These are phyloP conservation scores for Sclerotinia spermophila DNA, from an alignment of 2,329 filamentous ascomycete species.

Conservation along the genomic window DNA sequence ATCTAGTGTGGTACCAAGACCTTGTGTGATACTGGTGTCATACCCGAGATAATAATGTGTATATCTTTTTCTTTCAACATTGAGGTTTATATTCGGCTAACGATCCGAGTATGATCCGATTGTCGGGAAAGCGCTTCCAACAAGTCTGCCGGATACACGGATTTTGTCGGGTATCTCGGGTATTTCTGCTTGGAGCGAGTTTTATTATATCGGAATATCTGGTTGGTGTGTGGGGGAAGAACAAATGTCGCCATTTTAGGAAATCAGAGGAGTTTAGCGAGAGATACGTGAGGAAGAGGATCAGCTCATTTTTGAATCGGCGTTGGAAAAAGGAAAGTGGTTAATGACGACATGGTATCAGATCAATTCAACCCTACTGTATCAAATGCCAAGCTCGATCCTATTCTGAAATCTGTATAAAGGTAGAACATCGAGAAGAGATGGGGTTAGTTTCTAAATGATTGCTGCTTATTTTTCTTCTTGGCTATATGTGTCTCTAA, in stretches of 20 bases:
- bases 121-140: background rate
- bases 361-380: accelerated
- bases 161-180: background rate
- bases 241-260: background rate
- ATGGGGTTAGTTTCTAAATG: background rate
- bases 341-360: too few relatives aligned
- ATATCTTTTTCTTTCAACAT: background rate
- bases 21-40: background rate
- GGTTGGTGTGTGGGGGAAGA: background rate
- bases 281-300: background rate
- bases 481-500: background rate
- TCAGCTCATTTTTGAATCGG: background rate
- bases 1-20: background rate
- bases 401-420: background rate
- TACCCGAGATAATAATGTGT: background rate
- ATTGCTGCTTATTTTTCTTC: background rate
- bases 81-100: background rate
- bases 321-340: background rate
- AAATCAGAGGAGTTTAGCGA: background rate
- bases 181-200: too few relatives aligned
- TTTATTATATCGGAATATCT: background rate
- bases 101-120: background rate
- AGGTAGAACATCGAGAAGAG: background rate
- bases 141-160: background rate
- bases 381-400: background rate